Evolutionary conservation across 2,329 filamentous ascomycete species (phyloP).

Genomic region (Ascochyta lentis): DNA sequence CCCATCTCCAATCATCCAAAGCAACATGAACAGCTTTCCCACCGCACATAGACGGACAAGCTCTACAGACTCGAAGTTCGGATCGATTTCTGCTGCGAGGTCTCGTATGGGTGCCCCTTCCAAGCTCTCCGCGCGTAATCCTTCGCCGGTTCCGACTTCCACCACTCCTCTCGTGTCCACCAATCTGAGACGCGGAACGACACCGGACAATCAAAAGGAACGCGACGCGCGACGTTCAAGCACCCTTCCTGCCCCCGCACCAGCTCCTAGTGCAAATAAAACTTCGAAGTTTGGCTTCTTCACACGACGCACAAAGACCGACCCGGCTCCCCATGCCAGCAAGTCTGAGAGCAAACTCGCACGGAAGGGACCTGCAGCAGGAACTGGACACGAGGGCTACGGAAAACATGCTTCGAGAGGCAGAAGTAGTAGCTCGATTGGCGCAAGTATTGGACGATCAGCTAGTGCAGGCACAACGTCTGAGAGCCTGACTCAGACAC

Average conservation of each 20-base stretch:
- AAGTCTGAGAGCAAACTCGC: slow-evolving; percentile 62
- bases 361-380: slow-evolving; percentile 81
- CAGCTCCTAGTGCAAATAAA: slow-evolving; percentile 59
- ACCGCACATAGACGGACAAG: slow-evolving; percentile 59
- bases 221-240: slow-evolving; percentile 40
- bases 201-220: slow-evolving; percentile 51
- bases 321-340: slow-evolving; percentile 59
- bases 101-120: slow-evolving; percentile 35
- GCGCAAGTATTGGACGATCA: slow-evolving; percentile 55
- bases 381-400: slow-evolving; percentile 93
- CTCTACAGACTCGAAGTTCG: slow-evolving; percentile 53
- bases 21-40: slow-evolving; percentile 59
- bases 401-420: slow-evolving; percentile 70
- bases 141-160: slow-evolving; percentile 48
- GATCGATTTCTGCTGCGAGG: slow-evolving; percentile 23
- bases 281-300: slow-evolving; percentile 80
- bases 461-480: slow-evolving; percentile 52
- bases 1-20: slow-evolving; percentile 62
- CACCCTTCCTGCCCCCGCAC: slow-evolving; percentile 55
- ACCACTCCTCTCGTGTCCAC: slow-evolving; percentile 32
- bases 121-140: slow-evolving; percentile 47
- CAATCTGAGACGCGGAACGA: slow-evolving; percentile 38
- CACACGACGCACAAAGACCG: slow-evolving; percentile 71
- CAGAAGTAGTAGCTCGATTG: slow-evolving; percentile 67
- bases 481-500: slow-evolving; percentile 43